Conservation (phyloP, 78 protist species). For the Tieghemostelium lacteum region DNA sequence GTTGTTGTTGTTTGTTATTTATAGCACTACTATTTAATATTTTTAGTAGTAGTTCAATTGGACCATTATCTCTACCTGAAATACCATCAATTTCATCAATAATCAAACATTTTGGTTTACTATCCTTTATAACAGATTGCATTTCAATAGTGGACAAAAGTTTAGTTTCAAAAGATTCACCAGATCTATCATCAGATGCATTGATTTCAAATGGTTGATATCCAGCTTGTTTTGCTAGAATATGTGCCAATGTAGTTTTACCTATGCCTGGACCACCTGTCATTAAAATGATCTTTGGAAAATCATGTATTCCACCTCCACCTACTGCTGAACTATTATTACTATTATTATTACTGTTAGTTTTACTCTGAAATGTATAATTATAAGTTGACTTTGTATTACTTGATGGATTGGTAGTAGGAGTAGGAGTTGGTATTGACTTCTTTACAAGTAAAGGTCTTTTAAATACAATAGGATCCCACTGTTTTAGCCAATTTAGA, state of each 20-base stretch:
- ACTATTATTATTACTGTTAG: neutral
- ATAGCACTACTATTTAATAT: conserved; percentile 18
- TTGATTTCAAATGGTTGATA: conserved; percentile 81
- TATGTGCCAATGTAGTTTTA: conserved; percentile 94
- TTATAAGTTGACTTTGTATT: neutral
- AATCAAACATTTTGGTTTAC: conserved; percentile 83
- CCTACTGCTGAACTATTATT: conserved; percentile 26
- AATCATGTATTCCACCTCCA: conserved; percentile 10
- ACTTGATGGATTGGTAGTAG: neutral
- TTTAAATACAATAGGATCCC: conserved; percentile 61
- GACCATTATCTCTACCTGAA: conserved; percentile 66
- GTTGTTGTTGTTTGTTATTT: neutral
- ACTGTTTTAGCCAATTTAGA: conserved; percentile 37
- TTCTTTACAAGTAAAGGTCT: conserved; percentile 4
- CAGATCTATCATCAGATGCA: conserved; percentile 84
- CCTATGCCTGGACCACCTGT: conserved; percentile 96
- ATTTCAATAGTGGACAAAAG: conserved; percentile 57
- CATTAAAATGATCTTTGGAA: conserved; percentile 80
- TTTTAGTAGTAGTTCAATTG: conserved; percentile 38
- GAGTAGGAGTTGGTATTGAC: neutral
- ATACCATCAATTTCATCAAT: conserved; percentile 94
- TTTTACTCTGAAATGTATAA: neutral
- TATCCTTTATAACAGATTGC: conserved; percentile 19
- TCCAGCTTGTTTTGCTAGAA: conserved; percentile 88
- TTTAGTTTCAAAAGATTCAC: conserved; percentile 52